Base-by-base conservation (phyloP, 306 rosid species). In the Trichosanthes truncata region DNA sequence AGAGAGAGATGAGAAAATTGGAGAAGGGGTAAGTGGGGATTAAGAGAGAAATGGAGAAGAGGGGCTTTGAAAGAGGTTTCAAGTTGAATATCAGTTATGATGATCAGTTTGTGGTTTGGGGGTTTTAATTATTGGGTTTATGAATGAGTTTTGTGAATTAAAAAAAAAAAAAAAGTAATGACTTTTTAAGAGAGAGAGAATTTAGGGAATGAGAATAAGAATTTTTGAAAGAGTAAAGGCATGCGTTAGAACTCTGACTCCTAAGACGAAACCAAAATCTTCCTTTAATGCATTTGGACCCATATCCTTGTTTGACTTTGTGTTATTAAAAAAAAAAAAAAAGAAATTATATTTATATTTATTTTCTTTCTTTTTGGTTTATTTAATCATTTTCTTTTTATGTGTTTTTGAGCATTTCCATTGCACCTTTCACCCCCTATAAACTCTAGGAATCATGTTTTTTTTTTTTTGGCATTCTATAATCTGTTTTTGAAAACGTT, bases 181-280 rank as follows among this genome's bases (percentile, higher is more conserved):
- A 63, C 21, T 63, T 63, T 65, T 63, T 26, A 0, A 33, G 0
- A 48, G 3, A 48, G 10, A 53, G 59, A 53, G 59, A 20, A 53
- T 53, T 65, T 31, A 46, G 18, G 18, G 61, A 74, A 46, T 46
- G 78, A 74, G 61, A 74, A 49, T 49, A 10, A 74, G 31, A 74
- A 51, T 31, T 49, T 62, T 5, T 25, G 80, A 57, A 81, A 68
- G 71, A 81, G 60, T 85, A 76, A 85, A 61, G 78, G 80, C 80
- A 84, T 82, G 85, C 88, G 85, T 90, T 87, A 82, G 84, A 80
- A 83, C 63, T 81, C 66, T 84, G 90, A 92, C 86, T 43, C 84
- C 81, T 76, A 43, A 75, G 79, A 56, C 84, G 89, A 90, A 87
- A 86, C 91, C 81, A 80, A 45, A 81, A 56, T 79, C 81, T 82